Evolutionary conservation across 2,329 filamentous ascomycete genomes (phyloP).

Genomic region (Myriosclerotinia duriaeana): DNA sequence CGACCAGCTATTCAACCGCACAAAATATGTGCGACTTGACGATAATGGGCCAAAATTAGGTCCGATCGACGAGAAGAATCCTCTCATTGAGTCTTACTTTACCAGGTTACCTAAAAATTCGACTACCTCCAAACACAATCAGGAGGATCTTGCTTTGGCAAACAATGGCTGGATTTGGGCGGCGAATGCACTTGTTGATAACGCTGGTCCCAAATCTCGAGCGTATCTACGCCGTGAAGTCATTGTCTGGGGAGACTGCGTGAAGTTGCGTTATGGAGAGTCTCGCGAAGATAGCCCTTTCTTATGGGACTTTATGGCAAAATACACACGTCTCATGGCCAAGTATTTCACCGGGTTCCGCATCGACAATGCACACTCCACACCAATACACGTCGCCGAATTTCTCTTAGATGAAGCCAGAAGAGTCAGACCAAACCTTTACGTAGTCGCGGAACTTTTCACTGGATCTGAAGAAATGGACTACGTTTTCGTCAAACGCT

Average conservation of each 20-base stretch:
- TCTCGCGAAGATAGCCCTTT: constrained; percentile 83
- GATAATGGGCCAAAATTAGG: constrained; percentile 86
- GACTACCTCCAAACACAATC: constrained; percentile 71
- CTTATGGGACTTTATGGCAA: constrained; percentile 93
- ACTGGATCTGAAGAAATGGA: constrained; percentile 95
- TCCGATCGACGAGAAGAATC: constrained; percentile 71
- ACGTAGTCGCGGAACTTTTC: constrained; percentile 93
- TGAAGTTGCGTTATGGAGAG: constrained; percentile 88
- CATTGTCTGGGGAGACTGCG: constrained; percentile 97
- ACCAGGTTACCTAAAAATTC: constrained; percentile 81
- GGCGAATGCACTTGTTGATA: constrained; percentile 89
- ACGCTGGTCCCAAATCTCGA: constrained; percentile 82
- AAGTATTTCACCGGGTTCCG: constrained; percentile 94
- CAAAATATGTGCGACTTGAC: constrained; percentile 93
- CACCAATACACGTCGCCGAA: constrained; percentile 89
- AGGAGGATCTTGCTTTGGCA: constrained; percentile 75
- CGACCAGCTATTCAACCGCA: constrained; percentile 88
- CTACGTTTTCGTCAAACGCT: constrained; percentile 89
- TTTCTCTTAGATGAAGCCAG: constrained; percentile 94
- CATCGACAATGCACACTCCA: constrained; percentile 98
- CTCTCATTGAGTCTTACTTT: constrained; percentile 92
- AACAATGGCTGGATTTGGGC: constrained; percentile 99
- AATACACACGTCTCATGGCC: constrained; percentile 87
- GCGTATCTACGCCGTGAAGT: constrained; percentile 96
- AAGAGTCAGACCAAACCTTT: constrained; percentile 79